Base-by-base conservation (phyloP, 495 filamentous ascomycete species). In the Penicillium bovifimosum region DNA sequence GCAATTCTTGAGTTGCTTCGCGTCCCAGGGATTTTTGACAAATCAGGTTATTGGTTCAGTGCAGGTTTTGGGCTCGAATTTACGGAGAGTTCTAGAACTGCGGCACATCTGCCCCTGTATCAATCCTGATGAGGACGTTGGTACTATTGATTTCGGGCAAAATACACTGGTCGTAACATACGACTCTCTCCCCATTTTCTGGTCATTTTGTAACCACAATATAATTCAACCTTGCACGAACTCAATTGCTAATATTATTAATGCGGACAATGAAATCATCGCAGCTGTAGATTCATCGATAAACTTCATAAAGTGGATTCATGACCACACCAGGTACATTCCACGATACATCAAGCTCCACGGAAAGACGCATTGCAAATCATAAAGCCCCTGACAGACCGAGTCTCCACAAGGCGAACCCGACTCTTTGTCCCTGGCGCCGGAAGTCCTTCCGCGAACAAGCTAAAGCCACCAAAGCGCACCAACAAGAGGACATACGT, bases 341-440 rank as follows among this genome's bases (percentile, higher is more conserved):
- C 20, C 20, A 24, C 20, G 20, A 24, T 17, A 13, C 28, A 50
- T 41, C 27, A 41, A 42, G 28, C 47, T 50, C 47, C 36, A 39
- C 35, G 44, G 26, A 34, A 47, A 47, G 24, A 41, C 38, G 29
- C 47, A 41, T 32, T 33, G 47, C 26, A 41, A 40, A 50, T 50
- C 48, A 16, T 24, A 8, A 28, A 38, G 24, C 35, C 40, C 34
- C 41, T 59, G 52, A 55, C 47, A 33, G 35, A 34, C 39, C 17
- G 2, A 13, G 29, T 29, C 18, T 38, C 45, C 55, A 43, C 43
- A 13, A n/a, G 26, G 34, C 14, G 43, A 45, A 24, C 46, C 50
- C 40, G 41, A 44, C 14, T 34, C 48, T 49, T 41, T 45, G 32
- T 59, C 44, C 18, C 44, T 53, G 52, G 56, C n/a, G 45, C 47